These are phyloP conservation scores for Sporobolomyces pararoseus DNA, from an alignment of 768 basidiomycete genomes.

Conservation along the genomic window DNA sequence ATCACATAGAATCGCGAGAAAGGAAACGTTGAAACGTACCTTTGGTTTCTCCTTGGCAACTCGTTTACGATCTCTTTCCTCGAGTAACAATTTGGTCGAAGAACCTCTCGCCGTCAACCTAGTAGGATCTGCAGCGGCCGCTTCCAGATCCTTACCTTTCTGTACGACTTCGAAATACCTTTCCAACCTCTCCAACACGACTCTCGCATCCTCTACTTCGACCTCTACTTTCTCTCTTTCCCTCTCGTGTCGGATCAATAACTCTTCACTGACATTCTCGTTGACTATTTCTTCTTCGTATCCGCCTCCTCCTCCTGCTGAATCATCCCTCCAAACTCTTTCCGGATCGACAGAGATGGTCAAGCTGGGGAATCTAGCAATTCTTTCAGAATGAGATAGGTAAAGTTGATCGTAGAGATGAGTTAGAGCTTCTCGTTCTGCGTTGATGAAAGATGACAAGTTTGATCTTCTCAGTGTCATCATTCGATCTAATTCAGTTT, in stretches of 20 bases:
- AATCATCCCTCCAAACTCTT: constrained; percentile 16
- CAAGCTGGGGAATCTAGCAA: constrained; percentile 69
- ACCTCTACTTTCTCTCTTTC: constrained; percentile 80
- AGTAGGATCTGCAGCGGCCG: constrained; percentile 72
- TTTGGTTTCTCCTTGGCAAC: constrained; percentile 88
- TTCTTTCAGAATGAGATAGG: constrained; percentile 66
- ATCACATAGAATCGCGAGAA: neutral
- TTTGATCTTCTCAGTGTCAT: constrained; percentile 78
- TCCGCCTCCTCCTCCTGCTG: neutral
- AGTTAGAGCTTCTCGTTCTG: constrained; percentile 74
- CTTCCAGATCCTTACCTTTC: constrained; percentile 82
- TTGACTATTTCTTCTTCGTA: constrained; percentile 27
- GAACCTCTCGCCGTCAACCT: constrained; percentile 57
- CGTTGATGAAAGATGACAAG: constrained; percentile 76
- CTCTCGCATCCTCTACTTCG: constrained; percentile 73
- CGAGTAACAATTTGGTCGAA: constrained; percentile 66
- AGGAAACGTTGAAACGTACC: constrained; percentile 55
- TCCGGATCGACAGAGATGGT: constrained; percentile 56
- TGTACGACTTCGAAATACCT: constrained; percentile 88
- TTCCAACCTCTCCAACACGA: constrained; percentile 68
- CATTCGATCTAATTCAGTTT: constrained; percentile 85
- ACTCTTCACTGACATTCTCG: constrained; percentile 42
- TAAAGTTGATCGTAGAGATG: constrained; percentile 77
- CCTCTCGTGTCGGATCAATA: constrained; percentile 77
- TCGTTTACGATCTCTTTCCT: constrained; percentile 94